Evolutionary conservation across 495 filamentous ascomycete genomes (phyloP).

Genomic region (Aspergillus panamensis): DNA sequence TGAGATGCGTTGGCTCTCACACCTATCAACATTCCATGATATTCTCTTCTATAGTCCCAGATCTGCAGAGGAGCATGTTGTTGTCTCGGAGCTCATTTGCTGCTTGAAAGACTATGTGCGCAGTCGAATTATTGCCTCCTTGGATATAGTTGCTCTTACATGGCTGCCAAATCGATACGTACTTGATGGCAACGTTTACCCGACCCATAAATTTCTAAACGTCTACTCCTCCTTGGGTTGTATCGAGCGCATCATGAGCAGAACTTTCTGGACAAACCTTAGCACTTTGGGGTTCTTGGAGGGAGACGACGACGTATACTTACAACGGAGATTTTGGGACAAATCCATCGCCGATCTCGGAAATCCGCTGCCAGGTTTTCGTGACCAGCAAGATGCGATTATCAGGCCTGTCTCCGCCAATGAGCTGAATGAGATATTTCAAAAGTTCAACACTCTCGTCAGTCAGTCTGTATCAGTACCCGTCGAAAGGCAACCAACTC

Average conservation of each 20-base stretch:
- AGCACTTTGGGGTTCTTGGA: neutral
- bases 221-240: slow-evolving; percentile 13
- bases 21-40: slow-evolving; percentile 28
- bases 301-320: neutral
- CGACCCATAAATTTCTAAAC: neutral
- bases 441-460: neutral
- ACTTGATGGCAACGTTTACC: neutral
- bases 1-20: slow-evolving; percentile 43
- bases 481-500: neutral
- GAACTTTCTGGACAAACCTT: slow-evolving; percentile 34
- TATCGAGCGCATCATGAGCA: slow-evolving; percentile 34
- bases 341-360: slow-evolving; percentile 11
- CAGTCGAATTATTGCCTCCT: neutral
- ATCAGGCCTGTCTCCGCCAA: neutral
- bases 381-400: slow-evolving; percentile 4
- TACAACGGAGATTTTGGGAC: neutral
- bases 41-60: slow-evolving; percentile 17
- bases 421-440: neutral
- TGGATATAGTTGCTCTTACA: neutral
- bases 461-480: neutral
- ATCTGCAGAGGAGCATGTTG: neutral
- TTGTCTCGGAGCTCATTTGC: slow-evolving; percentile 18
- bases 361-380: slow-evolving; percentile 3
- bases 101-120: slow-evolving; percentile 26
- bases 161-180: neutral